Percentiles rank a stretch among this genome's conserved stretches.
Evolutionary conservation across 345 rosid species (phyloP).

Genomic region (Orychophragmus violaceus): DNA sequence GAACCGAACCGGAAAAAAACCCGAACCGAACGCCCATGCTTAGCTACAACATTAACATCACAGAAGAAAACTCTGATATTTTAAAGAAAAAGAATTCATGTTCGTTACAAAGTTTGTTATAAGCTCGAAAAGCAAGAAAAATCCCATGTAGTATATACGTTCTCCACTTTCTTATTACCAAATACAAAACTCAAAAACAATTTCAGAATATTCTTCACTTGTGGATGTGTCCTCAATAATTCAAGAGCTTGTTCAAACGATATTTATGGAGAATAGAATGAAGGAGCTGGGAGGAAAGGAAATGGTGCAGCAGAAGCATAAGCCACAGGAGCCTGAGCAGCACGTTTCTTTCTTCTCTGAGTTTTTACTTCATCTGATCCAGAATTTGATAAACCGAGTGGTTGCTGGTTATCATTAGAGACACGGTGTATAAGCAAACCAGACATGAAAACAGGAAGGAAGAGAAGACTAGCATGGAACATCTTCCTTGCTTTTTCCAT

Average conservation of each 20-base stretch:
- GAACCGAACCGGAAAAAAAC: no score
- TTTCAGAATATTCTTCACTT: neutral
- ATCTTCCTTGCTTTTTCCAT: conserved; percentile 64
- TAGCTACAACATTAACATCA: no score
- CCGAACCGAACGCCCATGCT: no score
- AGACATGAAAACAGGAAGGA: conserved; percentile 90
- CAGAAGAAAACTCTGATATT: no score
- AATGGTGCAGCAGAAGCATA: conserved; percentile 86
- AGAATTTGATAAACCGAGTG: conserved; percentile 19
- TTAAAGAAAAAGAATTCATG: no score
- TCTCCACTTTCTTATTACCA: conserved; percentile 15
- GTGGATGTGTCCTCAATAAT: no score
- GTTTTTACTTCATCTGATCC: conserved; percentile 14
- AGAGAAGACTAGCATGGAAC: conserved; percentile 81
- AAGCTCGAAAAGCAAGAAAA: neutral
- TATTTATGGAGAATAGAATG: conserved; percentile 33
- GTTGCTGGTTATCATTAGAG: conserved; percentile 38
- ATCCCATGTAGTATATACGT: neutral
- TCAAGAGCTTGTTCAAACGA: neutral
- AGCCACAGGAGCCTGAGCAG: conserved; percentile 60
- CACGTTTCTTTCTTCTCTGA: conserved; percentile 18
- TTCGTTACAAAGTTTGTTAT: no score
- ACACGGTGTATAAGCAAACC: conserved; percentile 70
- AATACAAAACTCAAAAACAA: neutral
- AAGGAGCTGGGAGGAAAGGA: conserved; percentile 86